Evolutionary conservation across 2,329 filamentous ascomycete species (phyloP).

Genomic region (Trichoderma semiorbis): DNA sequence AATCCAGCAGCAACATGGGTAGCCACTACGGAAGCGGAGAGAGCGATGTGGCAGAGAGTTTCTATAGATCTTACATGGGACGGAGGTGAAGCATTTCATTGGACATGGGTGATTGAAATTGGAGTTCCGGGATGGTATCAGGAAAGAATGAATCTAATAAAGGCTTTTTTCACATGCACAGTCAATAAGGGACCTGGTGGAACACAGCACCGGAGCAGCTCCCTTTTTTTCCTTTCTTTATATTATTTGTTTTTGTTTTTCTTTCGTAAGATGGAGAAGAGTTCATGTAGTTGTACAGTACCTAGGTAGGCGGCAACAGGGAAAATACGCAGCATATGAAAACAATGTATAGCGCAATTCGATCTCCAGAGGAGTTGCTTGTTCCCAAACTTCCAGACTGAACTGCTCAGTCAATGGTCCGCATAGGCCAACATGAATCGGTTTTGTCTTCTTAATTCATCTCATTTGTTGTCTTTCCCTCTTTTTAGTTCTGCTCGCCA

Average conservation of each 20-base stretch:
- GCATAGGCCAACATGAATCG: background rate
- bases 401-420: background rate
- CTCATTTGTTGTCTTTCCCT: background rate
- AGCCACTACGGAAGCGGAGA: conserved; percentile 58
- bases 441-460: conserved; percentile 14
- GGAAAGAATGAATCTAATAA: conserved; percentile 19
- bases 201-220: conserved; percentile 17
- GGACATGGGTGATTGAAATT: conserved; percentile 21
- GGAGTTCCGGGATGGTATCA: conserved; percentile 20
- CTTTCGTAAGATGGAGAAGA: background rate
- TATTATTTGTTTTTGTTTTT: background rate
- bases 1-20: conserved; percentile 63
- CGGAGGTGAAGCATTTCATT: conserved; percentile 49
- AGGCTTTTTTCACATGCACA: conserved; percentile 18
- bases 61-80: conserved; percentile 85
- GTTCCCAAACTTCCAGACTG: background rate
- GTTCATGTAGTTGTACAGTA: conserved; percentile 40
- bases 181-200: conserved; percentile 2
- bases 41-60: conserved; percentile 76
- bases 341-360: background rate
- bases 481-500: conserved; percentile 60
- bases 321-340: background rate
- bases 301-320: conserved; percentile 23
- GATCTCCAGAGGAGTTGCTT: background rate
- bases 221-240: background rate